phyloP scores from a whole-genome alignment of 768 basidiomycete genomes.

The Collybia nuda region DNA sequence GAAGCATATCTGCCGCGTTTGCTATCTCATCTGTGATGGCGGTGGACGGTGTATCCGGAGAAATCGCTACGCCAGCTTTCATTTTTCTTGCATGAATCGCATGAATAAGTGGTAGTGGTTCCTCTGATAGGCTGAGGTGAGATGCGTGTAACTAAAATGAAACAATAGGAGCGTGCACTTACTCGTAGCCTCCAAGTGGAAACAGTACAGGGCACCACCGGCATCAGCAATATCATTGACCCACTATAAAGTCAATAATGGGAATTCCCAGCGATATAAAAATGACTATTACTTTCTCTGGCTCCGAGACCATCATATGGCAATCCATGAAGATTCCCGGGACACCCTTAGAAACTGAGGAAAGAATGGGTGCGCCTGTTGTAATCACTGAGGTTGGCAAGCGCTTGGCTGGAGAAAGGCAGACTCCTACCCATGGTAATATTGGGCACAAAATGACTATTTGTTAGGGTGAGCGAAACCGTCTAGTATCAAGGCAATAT shows the following conservation, averaged over 20 bases:
- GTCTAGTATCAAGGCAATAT: conserved; percentile 6
- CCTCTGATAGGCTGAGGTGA: conserved; percentile 34
- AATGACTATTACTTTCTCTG: conserved; percentile 64
- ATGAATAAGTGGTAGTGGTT: conserved; percentile 75
- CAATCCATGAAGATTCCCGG: conserved; percentile 99
- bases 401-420: conserved; percentile 6
- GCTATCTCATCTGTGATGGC: conserved; percentile 87
- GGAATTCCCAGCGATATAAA: not conserved
- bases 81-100: conserved; percentile 82
- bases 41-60: conserved; percentile 88
- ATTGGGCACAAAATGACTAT: conserved; percentile 96
- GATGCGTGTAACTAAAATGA: not conserved
- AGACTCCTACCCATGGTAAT: conserved; percentile 85
- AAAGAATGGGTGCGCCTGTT: conserved; percentile 83
- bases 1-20: conserved; percentile 86
- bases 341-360: conserved; percentile 80
- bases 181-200: conserved; percentile 95
- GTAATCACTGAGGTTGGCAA: conserved; percentile 3
- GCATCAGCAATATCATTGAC: conserved; percentile 94
- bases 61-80: conserved; percentile 96
- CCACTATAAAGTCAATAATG: conserved; percentile 60
- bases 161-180: conserved; percentile 22
- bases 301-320: conserved; percentile 99
- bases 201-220: conserved; percentile 93
- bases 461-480: not conserved